Evolutionary conservation across 331 rosid species (phyloP).

Genomic region (Malus hybrid): DNA sequence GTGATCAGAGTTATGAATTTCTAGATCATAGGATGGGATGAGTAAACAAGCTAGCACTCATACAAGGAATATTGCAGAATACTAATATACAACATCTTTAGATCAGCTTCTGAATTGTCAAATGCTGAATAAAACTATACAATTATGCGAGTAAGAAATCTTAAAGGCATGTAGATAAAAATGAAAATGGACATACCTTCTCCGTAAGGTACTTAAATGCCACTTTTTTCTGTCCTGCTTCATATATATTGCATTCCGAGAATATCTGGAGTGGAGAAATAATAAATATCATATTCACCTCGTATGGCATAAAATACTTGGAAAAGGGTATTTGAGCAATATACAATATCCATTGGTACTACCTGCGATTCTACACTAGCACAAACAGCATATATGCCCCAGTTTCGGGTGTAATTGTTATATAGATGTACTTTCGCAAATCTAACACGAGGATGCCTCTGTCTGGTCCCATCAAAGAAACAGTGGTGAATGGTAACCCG

Average conservation of each 20-base stretch:
- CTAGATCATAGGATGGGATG: no score
- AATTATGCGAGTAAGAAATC: neutral
- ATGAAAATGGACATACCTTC: conserved; percentile 46
- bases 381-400: conserved; percentile 99
- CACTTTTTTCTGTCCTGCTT: conserved; percentile 85
- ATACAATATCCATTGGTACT: neutral
- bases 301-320: neutral
- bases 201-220: conserved; percentile 77
- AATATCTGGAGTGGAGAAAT: conserved; percentile 45
- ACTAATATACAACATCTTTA: neutral
- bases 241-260: conserved; percentile 86
- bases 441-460: conserved; percentile 94
- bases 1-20: no score
- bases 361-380: conserved; percentile 96
- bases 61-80: neutral
- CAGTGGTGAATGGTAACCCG: conserved; percentile 92
- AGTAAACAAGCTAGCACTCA: neutral
- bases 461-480: conserved; percentile 85
- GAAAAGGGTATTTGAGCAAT: neutral
- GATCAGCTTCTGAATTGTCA: neutral
- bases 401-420: conserved; percentile 81
- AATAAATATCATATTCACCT: neutral
- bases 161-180: neutral
- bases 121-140: neutral
- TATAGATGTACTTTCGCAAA: conserved; percentile 78